phyloP scores from a whole-genome alignment of 176 grass and related monocot species.

The Aegilops tauschii region DNA sequence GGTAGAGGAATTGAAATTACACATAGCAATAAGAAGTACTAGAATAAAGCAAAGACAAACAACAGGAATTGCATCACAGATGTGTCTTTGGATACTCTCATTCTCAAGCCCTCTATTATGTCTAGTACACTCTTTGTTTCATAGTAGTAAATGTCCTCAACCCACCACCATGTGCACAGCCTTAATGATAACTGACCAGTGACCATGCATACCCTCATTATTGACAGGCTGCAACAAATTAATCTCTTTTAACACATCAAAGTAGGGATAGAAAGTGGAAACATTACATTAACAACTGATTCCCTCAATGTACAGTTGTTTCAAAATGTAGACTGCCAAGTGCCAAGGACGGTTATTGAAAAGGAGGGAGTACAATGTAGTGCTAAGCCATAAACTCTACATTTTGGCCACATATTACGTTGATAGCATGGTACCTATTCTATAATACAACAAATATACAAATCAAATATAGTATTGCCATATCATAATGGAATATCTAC shows the following conservation, averaged over 20 bases:
- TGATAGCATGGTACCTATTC: background rate
- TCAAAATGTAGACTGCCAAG: background rate
- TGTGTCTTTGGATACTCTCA: background rate
- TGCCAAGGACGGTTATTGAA: background rate
- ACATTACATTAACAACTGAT: background rate
- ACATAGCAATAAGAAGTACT: background rate
- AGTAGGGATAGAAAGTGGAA: background rate
- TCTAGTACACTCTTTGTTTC: background rate
- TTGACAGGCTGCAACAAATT: background rate
- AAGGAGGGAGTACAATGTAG: background rate
- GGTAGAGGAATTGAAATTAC: background rate
- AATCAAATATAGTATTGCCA: background rate
- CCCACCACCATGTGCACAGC: slow-evolving; percentile 4
- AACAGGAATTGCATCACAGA: background rate
- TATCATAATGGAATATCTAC: background rate
- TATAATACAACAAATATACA: background rate
- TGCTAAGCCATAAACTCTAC: background rate
- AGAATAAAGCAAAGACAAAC: background rate
- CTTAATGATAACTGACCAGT: background rate
- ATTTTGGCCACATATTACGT: background rate
- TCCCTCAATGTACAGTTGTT: background rate
- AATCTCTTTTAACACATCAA: background rate
- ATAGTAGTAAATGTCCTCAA: background rate
- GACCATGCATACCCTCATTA: background rate
- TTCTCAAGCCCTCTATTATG: slow-evolving; percentile 1